These are phyloP conservation scores for Colletotrichum agaves DNA, from an alignment of 2,329 filamentous ascomycete species.

Conservation along the genomic window DNA sequence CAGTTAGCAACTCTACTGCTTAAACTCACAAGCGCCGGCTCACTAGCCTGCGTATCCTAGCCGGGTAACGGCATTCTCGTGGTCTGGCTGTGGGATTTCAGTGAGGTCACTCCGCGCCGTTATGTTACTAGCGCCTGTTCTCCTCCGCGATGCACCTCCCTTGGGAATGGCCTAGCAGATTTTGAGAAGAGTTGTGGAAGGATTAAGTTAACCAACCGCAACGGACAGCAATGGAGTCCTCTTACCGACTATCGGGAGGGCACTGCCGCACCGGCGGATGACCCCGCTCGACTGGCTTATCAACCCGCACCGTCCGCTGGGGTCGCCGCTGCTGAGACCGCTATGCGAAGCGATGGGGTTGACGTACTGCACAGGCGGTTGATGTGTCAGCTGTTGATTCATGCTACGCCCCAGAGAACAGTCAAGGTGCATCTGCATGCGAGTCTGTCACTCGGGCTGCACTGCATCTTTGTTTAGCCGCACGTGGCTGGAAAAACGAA, in stretches of 20 bases:
- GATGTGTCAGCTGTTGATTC: conserved; percentile 10
- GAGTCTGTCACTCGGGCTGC: conserved; percentile 12
- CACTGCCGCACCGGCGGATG: not conserved
- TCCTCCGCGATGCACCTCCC: conserved; percentile 7
- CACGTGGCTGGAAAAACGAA: conserved; percentile 6
- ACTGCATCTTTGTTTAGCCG: conserved; percentile 9
- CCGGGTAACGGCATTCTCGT: not conserved
- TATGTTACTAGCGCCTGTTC: not conserved
- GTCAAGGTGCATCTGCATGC: conserved; percentile 10
- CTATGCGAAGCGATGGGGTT: conserved; percentile 15
- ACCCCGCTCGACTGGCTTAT: conserved; percentile 26
- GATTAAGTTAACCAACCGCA: not conserved
- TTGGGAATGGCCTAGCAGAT: conserved; percentile 11
- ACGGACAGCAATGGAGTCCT: not conserved
- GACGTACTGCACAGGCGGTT: conserved; percentile 4
- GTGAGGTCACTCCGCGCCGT: conserved; percentile 2
- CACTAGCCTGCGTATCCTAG: not conserved
- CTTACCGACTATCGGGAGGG: not conserved
- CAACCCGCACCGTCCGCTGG: not conserved
- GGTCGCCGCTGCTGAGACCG: conserved; percentile 22
- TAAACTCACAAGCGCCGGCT: conserved; percentile 4
- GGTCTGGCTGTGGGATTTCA: not conserved
- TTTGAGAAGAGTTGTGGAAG: not conserved
- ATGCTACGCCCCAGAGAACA: not conserved
- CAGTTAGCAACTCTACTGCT: not conserved